Base-by-base conservation (phyloP, 1,284 basidiomycete genomes). In the Melanopsichium pennsylvanicum region DNA sequence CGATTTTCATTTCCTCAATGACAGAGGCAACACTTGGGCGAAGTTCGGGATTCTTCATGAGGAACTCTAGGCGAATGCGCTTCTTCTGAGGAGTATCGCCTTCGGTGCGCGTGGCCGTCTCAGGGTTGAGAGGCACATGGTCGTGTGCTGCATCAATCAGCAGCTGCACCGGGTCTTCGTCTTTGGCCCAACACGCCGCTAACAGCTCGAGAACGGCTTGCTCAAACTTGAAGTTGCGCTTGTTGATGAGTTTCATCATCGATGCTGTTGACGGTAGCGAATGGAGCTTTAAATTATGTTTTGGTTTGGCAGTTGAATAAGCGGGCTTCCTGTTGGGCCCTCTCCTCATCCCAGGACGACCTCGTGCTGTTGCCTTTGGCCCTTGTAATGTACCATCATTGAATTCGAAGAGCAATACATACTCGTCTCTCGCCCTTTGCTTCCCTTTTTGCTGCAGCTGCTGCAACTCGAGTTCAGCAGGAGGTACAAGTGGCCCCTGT, bases 301-400 rank as follows among this genome's bases (percentile, higher is more conserved):
- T 56, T 4, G 46, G 26, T 31, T 51, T 64, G 19, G 44, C 39
- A 12, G 44, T 51, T 4, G 55, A 31, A 19, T 61, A 38, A 16
- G 40, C 31, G 5, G 52, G 49, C 29, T 54, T 45, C 12, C 62
- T 23, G 23, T 54, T 62, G 0, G 73, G 70, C 0, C 66, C 74
- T 26, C 58, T 26, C 4, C 69, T 47, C 57, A 70, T 61, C 5
- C 70, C 73, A 7, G 64, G 44, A 13, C 72, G 51, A 22, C 80
- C 70, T 5, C 81, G 70, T n/a, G 77, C 78, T 1, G 80, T 81
- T 0, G 79, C 79, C 38, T 81, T 81, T 19, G 81, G 76, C 13
- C 74, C 74, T 52, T 77, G 74, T n/a, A 83, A 69, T 12, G 82
- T 81, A 2, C 81, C 82, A 40, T 83, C 82, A 40, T 82, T 81